phyloP scores from a whole-genome alignment of 208 protist genomes.

The Kentomonas sorsogonicus region DNA sequence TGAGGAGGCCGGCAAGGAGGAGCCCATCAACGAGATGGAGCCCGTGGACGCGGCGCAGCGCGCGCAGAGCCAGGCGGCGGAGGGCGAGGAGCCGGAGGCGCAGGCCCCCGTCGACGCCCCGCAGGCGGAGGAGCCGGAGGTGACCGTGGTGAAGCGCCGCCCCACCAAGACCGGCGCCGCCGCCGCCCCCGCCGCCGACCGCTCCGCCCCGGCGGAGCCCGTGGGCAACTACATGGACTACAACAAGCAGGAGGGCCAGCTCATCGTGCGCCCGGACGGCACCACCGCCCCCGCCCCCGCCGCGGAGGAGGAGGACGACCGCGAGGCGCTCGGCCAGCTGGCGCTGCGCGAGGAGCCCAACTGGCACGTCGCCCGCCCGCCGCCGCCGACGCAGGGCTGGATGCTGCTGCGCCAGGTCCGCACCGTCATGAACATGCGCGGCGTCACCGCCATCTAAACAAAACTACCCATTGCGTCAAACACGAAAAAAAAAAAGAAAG shows the following conservation, averaged over 20 bases:
- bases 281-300: neutral
- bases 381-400: conserved; percentile 17
- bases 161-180: conserved; percentile 2
- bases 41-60: too few species aligned
- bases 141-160: too few species aligned
- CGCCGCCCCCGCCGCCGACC: too few species aligned
- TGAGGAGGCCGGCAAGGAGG: neutral
- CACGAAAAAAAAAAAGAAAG: conserved; percentile 13
- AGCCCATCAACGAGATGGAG: too few species aligned
- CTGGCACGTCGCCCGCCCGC: conserved; percentile 20
- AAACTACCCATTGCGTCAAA: neutral
- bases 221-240: conserved; percentile 16
- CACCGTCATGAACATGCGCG: conserved; percentile 29
- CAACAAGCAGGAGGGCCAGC: conserved; percentile 7
- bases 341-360: conserved; percentile 25
- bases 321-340: conserved; percentile 18
- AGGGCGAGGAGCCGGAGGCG: too few species aligned
- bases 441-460: conserved; percentile 25
- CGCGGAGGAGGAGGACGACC: neutral
- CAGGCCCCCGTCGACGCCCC: too few species aligned
- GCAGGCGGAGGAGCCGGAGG: too few species aligned
- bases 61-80: too few species aligned
- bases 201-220: conserved; percentile 6
- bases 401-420: conserved; percentile 24
- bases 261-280: neutral